phyloP scores from a whole-genome alignment of 2,329 filamentous ascomycete genomes.

The Exophiala sideris region DNA sequence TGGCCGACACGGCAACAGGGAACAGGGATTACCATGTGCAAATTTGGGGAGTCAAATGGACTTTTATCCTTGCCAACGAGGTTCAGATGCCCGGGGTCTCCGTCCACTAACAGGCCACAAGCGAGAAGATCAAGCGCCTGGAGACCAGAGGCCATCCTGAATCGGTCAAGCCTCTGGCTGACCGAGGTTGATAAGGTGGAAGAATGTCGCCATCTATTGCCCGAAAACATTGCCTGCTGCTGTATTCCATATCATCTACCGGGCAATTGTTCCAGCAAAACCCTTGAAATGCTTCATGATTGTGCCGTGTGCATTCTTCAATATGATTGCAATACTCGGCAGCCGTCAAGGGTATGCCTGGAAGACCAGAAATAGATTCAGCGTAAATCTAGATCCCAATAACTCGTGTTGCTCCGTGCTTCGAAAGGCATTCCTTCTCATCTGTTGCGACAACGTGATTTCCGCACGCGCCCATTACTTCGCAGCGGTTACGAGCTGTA shows the following conservation, averaged over 20 bases:
- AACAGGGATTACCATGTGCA: no score
- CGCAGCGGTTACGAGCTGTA: not conserved
- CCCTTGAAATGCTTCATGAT: no score
- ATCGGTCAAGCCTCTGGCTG: constrained; percentile 7
- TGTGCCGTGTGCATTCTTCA: not conserved
- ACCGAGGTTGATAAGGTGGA: constrained; percentile 9
- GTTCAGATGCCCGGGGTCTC: constrained; percentile 6
- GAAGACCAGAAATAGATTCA: constrained; percentile 2
- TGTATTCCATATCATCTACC: not conserved
- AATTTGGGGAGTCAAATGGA: no score
- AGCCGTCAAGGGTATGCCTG: not conserved
- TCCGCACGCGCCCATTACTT: constrained; percentile 21
- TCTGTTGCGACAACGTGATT: constrained; percentile 13
- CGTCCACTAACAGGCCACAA: constrained; percentile 17
- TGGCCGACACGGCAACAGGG: no score
- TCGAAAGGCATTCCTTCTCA: constrained; percentile 10
- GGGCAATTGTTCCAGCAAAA: no score
- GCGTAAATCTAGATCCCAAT: constrained; percentile 2
- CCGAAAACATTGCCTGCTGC: constrained; percentile 4
- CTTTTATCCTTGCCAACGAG: not conserved
- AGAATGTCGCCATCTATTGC: constrained; percentile 19
- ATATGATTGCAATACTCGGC: constrained; percentile 5
- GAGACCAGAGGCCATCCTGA: constrained; percentile 17
- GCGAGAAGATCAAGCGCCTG: constrained; percentile 20
- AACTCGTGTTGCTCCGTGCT: constrained; percentile 13